Evolutionary conservation across 2,329 filamentous ascomycete genomes (phyloP).

Genomic region (Hymenoscyphus linearis): DNA sequence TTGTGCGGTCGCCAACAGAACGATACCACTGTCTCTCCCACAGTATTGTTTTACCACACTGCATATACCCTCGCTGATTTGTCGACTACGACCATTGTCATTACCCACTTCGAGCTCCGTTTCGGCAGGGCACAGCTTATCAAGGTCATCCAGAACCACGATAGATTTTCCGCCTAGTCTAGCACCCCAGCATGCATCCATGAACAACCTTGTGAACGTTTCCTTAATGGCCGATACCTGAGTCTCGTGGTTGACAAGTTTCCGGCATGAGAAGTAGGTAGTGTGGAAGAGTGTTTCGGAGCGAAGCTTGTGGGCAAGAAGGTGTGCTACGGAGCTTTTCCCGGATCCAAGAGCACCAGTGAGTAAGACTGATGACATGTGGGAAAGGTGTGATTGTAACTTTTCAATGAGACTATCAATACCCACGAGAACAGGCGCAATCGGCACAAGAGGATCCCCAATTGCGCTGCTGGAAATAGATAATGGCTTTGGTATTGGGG

Average conservation of each 20-base stretch:
- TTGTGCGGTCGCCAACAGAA: slow-evolving; percentile 85
- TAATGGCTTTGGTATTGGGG: slow-evolving; percentile 61
- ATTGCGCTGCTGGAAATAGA: slow-evolving; percentile 43
- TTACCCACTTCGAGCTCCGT: slow-evolving; percentile 91
- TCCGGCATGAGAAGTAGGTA: slow-evolving; percentile 80
- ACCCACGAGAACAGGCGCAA: slow-evolving; percentile 64
- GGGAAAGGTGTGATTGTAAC: slow-evolving; percentile 69
- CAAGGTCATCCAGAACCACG: slow-evolving; percentile 87
- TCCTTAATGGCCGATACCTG: slow-evolving; percentile 88
- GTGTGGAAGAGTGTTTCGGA: slow-evolving; percentile 72
- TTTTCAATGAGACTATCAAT: slow-evolving; percentile 73
- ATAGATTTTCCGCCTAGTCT: slow-evolving; percentile 76
- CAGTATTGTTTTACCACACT: slow-evolving; percentile 82
- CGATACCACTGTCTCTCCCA: slow-evolving; percentile 70
- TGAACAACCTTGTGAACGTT: slow-evolving; percentile 76
- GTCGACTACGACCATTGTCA: slow-evolving; percentile 86
- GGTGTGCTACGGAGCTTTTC: slow-evolving; percentile 75
- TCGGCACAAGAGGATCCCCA: slow-evolving; percentile 50
- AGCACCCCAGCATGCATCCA: slow-evolving; percentile 86
- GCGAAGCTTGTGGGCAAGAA: slow-evolving; percentile 69
- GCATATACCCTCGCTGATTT: slow-evolving; percentile 85
- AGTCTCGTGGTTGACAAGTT: slow-evolving; percentile 85
- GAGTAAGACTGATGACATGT: slow-evolving; percentile 83
- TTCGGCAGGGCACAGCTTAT: slow-evolving; percentile 87
- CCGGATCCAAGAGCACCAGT: slow-evolving; percentile 87